Conservation (phyloP, 805 yeast species). For the Helenozyma baotianmanensis region DNA sequence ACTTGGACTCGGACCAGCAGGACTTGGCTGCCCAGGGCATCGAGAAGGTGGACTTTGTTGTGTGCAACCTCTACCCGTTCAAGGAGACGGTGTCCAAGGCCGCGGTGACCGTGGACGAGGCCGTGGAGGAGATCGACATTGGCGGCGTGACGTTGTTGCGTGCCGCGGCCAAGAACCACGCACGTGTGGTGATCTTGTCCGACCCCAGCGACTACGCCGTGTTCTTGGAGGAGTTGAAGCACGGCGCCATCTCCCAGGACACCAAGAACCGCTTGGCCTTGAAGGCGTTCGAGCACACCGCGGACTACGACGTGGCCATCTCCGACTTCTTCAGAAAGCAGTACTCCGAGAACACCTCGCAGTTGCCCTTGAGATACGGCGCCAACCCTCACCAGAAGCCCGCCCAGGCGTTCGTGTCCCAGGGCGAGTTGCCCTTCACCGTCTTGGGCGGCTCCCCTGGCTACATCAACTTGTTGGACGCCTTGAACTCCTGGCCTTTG, state of each 20-base stretch:
- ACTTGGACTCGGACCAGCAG: slow-evolving; percentile 83
- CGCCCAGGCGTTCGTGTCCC: slow-evolving; percentile 89
- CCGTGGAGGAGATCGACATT: slow-evolving; percentile 97
- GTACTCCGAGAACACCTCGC: slow-evolving; percentile 84
- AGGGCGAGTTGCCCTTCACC: slow-evolving; percentile 89
- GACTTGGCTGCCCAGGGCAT: slow-evolving; percentile 87
- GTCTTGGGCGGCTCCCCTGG: slow-evolving; percentile 96
- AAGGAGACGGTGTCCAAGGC: slow-evolving; percentile 94
- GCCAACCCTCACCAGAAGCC: slow-evolving; percentile 99
- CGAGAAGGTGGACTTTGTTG: slow-evolving; percentile 94
- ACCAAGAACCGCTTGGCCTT: slow-evolving; percentile 82
- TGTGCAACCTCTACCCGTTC: slow-evolving; percentile 97
- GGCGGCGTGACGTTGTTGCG: slow-evolving; percentile 95
- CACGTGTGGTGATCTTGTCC: slow-evolving; percentile 90
- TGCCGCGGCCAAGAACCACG: slow-evolving; percentile 98
- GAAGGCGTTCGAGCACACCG: slow-evolving; percentile 98
- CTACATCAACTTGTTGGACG: slow-evolving; percentile 93
- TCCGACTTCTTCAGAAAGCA: slow-evolving; percentile 97
- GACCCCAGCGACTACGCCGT: slow-evolving; percentile 92
- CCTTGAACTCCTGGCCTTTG: slow-evolving; percentile 97
- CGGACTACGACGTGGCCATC: slow-evolving; percentile 93
- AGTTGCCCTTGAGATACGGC: slow-evolving; percentile 94
- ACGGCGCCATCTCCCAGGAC: slow-evolving; percentile 66
- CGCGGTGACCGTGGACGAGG: slow-evolving; percentile 93
- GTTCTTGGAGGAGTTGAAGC: slow-evolving; percentile 74